These are phyloP conservation scores for Penicillium expansum DNA, from an alignment of 2,329 filamentous ascomycete genomes.

Conservation along the genomic window DNA sequence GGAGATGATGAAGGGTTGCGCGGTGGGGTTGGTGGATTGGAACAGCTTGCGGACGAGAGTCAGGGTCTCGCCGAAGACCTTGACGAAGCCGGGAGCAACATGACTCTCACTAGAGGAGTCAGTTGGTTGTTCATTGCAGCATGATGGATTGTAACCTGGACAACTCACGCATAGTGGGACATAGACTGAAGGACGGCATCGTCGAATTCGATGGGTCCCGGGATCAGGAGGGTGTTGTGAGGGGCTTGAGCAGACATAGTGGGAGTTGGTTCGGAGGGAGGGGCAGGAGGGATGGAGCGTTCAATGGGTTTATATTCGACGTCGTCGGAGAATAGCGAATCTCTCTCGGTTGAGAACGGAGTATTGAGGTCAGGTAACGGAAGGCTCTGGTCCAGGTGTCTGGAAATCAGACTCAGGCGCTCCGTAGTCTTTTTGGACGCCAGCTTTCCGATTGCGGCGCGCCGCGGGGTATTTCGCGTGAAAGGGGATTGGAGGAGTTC, in stretches of 20 bases:
- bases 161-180: conserved; percentile 70
- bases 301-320: conserved; percentile 50
- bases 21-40: conserved; percentile 75
- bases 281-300: conserved; percentile 28
- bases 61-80: conserved; percentile 85
- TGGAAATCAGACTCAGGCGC: conserved; percentile 59
- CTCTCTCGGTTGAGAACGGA: conserved; percentile 60
- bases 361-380: conserved; percentile 60
- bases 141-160: not conserved
- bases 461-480: conserved; percentile 28
- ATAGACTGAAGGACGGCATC: conserved; percentile 94
- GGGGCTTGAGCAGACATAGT: conserved; percentile 59
- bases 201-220: conserved; percentile 96
- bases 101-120: conserved; percentile 73
- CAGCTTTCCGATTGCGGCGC: conserved; percentile 43
- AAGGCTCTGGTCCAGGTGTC: conserved; percentile 56
- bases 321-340: conserved; percentile 52
- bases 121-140: not conserved
- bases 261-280: conserved; percentile 24
- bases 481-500: conserved; percentile 16
- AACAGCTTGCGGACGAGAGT: conserved; percentile 88
- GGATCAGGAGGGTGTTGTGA: conserved; percentile 81
- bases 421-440: conserved; percentile 49
- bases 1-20: conserved; percentile 90
- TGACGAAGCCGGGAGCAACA: conserved; percentile 83